Base-by-base conservation (phyloP, 805 yeast species). In the Teunomyces aglyptinius region DNA sequence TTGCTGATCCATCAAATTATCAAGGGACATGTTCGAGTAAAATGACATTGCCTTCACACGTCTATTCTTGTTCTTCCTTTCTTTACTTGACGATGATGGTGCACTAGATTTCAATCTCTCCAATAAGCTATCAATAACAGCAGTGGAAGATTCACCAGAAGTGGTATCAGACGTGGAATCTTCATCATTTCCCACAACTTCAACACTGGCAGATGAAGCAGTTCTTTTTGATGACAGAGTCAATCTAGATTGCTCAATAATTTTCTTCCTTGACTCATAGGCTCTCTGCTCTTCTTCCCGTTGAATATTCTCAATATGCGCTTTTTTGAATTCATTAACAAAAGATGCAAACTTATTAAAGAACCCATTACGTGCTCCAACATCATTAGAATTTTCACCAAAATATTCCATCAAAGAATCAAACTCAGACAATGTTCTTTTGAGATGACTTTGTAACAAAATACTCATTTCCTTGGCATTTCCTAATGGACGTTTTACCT, bases 301-400 rank as follows among this genome's bases (percentile, higher is more conserved):
- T 54, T 80, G 83, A 35, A 85, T 61, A 57, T 95, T 94, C 54
- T 91, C 96, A 26, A 75, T 71, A 43, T 85, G 85, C 1, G 92
- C 96, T 57, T 79, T 83, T 61, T 85, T 82, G 67, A 86, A 95
- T 57, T 89, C 95, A 32, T 70, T 71, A 1, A 88, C 79, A 63
- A 94, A 94, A 44, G 81, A 79, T n/a, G 86, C 77, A 65, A 94
- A 86, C 62, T 89, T 88, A 50, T 71, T 75, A 60, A 92, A 89
- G 57, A 94, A 92, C 0, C 82, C 68, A 49, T 80, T 78, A 45
- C 85, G 78, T 13, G 91, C 79, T 53, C 75, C 72, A 32, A 78
- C 70, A 63, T 92, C 97, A 6, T 63, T 67, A 1, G 86, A 76
- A 61, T 89, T 95, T 65, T 94, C 99, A n/a, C 97, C 98, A 61